Evolutionary conservation across 441 rosid genomes (phyloP).

Genomic region (Corymbia calophylla): DNA sequence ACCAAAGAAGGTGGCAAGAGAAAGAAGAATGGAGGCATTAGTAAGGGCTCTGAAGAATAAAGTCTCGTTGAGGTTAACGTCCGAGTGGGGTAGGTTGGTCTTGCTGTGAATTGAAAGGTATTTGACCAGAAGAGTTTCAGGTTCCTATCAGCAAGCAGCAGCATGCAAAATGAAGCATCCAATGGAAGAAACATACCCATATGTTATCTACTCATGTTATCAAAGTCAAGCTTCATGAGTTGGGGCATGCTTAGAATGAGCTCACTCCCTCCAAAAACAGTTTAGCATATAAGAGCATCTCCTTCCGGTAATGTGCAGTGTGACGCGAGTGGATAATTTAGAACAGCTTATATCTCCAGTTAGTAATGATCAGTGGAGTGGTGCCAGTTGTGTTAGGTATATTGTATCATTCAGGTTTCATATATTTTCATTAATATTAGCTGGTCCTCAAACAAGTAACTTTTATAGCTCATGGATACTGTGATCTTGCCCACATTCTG

Average conservation of each 20-base stretch:
- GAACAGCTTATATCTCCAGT: background rate
- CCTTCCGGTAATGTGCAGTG: background rate
- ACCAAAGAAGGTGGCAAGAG: background rate
- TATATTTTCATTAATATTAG: background rate
- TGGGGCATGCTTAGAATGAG: background rate
- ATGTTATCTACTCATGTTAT: background rate
- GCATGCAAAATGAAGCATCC: background rate
- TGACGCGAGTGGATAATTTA: background rate
- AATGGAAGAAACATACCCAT: background rate
- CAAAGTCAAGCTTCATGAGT: background rate
- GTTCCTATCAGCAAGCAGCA: background rate
- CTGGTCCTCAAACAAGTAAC: background rate
- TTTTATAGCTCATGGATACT: background rate
- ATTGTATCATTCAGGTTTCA: background rate
- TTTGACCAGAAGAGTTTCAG: background rate
- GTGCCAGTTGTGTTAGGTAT: background rate
- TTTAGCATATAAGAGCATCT: background rate
- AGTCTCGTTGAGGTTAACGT: background rate
- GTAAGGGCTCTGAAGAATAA: background rate
- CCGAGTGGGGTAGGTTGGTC: background rate
- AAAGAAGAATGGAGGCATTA: background rate
- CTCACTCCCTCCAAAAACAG: background rate
- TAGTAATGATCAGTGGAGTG: background rate
- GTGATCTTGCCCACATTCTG: background rate
- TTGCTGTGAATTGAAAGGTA: background rate